phyloP scores from a whole-genome alignment of 176 grass and related monocot species.

The Puccinellia tenuiflora region DNA sequence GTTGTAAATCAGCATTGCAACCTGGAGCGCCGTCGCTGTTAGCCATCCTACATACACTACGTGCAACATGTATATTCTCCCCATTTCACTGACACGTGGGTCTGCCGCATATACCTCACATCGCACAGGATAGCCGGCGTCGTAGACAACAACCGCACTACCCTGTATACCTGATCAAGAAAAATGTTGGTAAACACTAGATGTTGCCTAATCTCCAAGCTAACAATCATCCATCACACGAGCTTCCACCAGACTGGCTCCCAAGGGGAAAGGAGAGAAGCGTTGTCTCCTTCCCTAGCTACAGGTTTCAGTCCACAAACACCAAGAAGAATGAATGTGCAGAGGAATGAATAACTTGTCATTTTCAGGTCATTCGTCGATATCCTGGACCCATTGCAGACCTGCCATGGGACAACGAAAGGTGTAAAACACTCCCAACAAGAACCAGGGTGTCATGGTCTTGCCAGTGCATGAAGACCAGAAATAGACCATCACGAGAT shows the following conservation, averaged over 20 bases:
- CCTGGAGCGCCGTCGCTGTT: neutral
- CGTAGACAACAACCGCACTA: neutral
- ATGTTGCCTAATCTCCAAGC: neutral
- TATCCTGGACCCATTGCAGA: slow-evolving; percentile 45
- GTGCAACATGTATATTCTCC: neutral
- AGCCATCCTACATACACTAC: neutral
- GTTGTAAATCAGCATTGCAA: no score
- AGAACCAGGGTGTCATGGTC: neutral
- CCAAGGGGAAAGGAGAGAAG: no score
- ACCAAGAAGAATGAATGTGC: neutral
- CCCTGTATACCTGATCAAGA: neutral
- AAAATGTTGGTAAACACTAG: neutral
- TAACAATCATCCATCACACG: neutral
- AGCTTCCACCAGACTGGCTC: neutral
- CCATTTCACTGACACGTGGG: neutral
- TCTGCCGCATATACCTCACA: neutral
- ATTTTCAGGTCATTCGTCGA: slow-evolving; percentile 44
- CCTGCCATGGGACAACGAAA: slow-evolving; percentile 4
- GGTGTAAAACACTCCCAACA: neutral
- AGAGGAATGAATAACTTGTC: neutral
- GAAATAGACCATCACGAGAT: neutral
- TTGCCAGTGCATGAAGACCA: neutral
- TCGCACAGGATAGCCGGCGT: neutral
- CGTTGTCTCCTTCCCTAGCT: neutral
- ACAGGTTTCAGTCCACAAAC: neutral